Evolutionary conservation across 441 rosid species (phyloP).

Genomic region (Aleurites moluccanus): DNA sequence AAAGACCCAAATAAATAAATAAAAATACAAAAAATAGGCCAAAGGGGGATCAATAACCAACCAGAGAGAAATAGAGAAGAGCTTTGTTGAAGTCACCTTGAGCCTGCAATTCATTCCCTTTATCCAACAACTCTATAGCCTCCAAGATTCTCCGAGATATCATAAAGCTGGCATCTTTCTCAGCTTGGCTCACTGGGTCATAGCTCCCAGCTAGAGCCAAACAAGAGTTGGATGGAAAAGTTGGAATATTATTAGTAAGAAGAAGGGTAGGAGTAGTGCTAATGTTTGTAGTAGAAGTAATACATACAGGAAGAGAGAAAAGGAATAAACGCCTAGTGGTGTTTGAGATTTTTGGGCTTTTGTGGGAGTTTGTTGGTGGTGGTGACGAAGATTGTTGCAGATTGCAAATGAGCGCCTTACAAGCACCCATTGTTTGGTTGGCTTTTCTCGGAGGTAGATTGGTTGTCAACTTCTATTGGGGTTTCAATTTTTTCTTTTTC

Average conservation of each 20-base stretch:
- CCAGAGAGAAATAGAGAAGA: slow-evolving; percentile 51
- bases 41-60: not conserved
- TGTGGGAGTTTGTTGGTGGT: not conserved
- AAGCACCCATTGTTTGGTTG: slow-evolving; percentile 28
- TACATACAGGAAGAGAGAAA: slow-evolving; percentile 37
- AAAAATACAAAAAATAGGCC: too few species aligned
- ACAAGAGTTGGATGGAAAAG: slow-evolving; percentile 6
- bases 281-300: not conserved
- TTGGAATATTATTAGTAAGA: not conserved
- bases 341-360: not conserved
- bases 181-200: slow-evolving; percentile 40
- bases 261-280: not conserved
- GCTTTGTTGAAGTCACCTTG: slow-evolving; percentile 50
- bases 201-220: slow-evolving; percentile 34
- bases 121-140: slow-evolving; percentile 45
- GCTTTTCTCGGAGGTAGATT: not conserved
- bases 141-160: slow-evolving; percentile 39
- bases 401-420: slow-evolving; percentile 34
- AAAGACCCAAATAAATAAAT: not conserved
- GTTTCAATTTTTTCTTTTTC: not conserved
- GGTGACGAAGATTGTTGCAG: slow-evolving; percentile 17
- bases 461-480: not conserved
- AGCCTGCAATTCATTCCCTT: slow-evolving; percentile 52
- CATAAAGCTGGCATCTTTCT: slow-evolving; percentile 33
- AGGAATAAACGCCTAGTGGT: slow-evolving; percentile 38